Conservation (phyloP, 352 stramenopile genomes). For the Globisporangium nodosum region DNA sequence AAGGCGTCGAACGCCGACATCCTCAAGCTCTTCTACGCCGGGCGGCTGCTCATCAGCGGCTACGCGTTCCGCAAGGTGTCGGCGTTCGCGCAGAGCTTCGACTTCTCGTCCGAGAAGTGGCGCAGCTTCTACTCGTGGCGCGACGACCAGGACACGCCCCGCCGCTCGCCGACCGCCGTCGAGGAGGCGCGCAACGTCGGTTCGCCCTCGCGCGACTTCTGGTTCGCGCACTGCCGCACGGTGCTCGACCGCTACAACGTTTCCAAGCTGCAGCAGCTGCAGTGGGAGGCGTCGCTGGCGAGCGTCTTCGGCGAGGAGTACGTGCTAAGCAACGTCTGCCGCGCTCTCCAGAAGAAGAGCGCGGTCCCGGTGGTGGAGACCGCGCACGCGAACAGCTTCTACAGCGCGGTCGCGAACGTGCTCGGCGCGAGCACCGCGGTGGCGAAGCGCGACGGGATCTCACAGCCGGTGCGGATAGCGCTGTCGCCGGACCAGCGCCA, state of each 20-base stretch:
- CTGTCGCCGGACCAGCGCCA: background rate
- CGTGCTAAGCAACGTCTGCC: constrained; percentile 46
- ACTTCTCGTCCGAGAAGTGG: constrained; percentile 83
- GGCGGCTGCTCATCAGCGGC: constrained; percentile 66
- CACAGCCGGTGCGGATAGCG: background rate
- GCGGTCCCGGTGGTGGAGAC: background rate
- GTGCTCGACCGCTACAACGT: constrained; percentile 63
- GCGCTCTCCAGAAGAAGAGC: constrained; percentile 13
- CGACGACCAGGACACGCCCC: constrained; percentile 25
- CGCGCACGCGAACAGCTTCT: constrained; percentile 6
- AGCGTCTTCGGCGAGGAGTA: constrained; percentile 63
- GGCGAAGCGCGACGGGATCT: constrained; percentile 7
- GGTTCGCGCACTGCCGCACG: constrained; percentile 56
- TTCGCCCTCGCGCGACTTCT: constrained; percentile 61
- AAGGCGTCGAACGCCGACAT: constrained; percentile 76
- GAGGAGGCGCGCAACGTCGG: constrained; percentile 44
- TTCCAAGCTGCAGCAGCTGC: constrained; percentile 60
- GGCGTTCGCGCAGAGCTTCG: constrained; percentile 79
- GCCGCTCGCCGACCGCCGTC: constrained; percentile 23
- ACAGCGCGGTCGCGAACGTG: constrained; percentile 17
- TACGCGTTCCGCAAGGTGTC: constrained; percentile 81
- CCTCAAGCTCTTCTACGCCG: constrained; percentile 76
- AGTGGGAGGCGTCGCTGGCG: constrained; percentile 65
- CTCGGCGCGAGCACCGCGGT: constrained; percentile 11
- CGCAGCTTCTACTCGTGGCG: constrained; percentile 66